These are phyloP conservation scores for Orbilia oligospora DNA, from an alignment of 2,329 filamentous ascomycete genomes.

Conservation along the genomic window DNA sequence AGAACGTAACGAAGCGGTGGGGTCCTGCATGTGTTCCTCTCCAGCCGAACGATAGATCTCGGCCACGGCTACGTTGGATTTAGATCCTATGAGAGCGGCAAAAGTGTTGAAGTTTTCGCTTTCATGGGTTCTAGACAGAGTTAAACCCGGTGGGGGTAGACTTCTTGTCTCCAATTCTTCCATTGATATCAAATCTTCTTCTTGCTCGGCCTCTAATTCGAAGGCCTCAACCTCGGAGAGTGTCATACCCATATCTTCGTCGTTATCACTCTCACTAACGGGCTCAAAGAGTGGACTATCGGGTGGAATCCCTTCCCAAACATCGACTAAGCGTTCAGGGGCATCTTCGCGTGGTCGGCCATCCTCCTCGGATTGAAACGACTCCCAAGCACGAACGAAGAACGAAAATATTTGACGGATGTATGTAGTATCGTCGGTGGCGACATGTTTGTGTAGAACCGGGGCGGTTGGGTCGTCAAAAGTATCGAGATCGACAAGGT, in stretches of 20 bases:
- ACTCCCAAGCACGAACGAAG: conserved; percentile 32
- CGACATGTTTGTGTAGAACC: conserved; percentile 14
- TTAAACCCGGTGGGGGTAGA: background rate
- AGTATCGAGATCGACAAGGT: conserved; percentile 36
- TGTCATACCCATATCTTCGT: conserved; percentile 36
- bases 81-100: background rate
- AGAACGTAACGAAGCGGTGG: background rate
- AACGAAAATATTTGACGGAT: conserved; percentile 40
- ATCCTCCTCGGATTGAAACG: conserved; percentile 23
- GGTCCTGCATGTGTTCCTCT: background rate
- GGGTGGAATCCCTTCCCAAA: conserved; percentile 38
- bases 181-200: background rate
- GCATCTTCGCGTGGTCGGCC: conserved; percentile 30
- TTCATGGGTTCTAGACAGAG: background rate
- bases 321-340: conserved; percentile 33
- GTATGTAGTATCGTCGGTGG: conserved; percentile 32
- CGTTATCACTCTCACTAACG: conserved; percentile 37
- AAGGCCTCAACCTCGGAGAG: conserved; percentile 36
- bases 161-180: background rate
- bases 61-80: no score
- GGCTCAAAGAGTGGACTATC: conserved; percentile 41
- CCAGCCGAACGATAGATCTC: background rate
- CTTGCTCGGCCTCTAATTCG: conserved; percentile 1
- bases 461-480: conserved; percentile 9
- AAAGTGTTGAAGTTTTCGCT: background rate